Evolutionary conservation across 192 early-diverging fungal species (phyloP).

Genomic region (Coemansia sp.): DNA sequence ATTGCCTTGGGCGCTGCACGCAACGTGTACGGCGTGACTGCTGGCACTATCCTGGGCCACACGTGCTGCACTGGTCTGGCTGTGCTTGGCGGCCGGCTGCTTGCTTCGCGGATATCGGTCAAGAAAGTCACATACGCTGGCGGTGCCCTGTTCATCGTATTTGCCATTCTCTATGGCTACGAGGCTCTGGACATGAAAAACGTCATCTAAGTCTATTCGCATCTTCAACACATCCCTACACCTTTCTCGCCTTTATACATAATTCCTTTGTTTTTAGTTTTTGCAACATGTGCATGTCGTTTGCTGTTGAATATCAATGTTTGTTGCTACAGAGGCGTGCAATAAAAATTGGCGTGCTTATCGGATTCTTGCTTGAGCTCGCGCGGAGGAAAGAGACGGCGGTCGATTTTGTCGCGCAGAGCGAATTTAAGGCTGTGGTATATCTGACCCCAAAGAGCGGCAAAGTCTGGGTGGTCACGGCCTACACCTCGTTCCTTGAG

Average conservation of each 20-base stretch:
- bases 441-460: slow-evolving; percentile 54
- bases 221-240: background rate
- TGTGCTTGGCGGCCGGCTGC: slow-evolving; percentile 90
- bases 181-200: slow-evolving; percentile 41
- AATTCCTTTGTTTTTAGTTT: background rate
- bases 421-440: slow-evolving; percentile 56
- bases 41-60: slow-evolving; percentile 90
- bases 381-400: slow-evolving; percentile 22
- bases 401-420: slow-evolving; percentile 35
- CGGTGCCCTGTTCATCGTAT: slow-evolving; percentile 86
- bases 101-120: slow-evolving; percentile 84
- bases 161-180: slow-evolving; percentile 75
- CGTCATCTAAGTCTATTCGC: background rate
- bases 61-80: slow-evolving; percentile 90
- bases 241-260: background rate
- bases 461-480: slow-evolving; percentile 47
- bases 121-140: slow-evolving; percentile 86
- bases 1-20: slow-evolving; percentile 95
- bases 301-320: background rate
- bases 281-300: background rate
- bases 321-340: background rate
- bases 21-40: slow-evolving; percentile 87
- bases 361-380: slow-evolving; percentile 41
- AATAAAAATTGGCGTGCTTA: slow-evolving; percentile 53
- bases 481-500: slow-evolving; percentile 48